Evolutionary conservation across 331 rosid genomes (phyloP).

Genomic region (Malus hybrid): DNA sequence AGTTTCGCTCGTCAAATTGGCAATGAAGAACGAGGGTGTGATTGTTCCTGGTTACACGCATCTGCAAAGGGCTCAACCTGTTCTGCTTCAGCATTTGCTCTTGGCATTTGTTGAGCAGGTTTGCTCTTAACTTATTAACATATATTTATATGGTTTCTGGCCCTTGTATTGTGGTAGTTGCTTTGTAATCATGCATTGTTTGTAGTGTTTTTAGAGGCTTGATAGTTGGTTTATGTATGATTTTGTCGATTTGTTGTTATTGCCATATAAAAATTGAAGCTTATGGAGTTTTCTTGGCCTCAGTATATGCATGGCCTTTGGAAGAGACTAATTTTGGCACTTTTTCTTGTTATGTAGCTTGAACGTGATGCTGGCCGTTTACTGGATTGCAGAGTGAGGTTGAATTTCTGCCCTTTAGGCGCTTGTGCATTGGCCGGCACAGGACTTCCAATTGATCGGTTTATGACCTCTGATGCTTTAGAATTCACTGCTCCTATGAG

Average conservation of each 20-base stretch:
- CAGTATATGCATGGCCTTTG: neutral
- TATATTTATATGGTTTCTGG: neutral
- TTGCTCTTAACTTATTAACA: neutral
- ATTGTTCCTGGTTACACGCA: constrained; percentile 95
- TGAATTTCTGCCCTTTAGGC: constrained; percentile 84
- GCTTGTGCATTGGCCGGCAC: constrained; percentile 99
- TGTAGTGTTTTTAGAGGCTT: neutral
- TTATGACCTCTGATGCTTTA: constrained; percentile 83
- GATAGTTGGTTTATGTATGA: neutral
- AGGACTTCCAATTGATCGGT: constrained; percentile 92
- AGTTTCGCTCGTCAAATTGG: constrained; percentile 57
- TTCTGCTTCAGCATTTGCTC: constrained; percentile 75
- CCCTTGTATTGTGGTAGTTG: neutral
- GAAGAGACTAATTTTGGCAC: constrained; percentile 3
- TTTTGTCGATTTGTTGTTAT: neutral
- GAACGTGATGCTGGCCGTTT: constrained; percentile 90
- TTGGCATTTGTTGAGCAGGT: constrained; percentile 96
- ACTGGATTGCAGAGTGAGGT: constrained; percentile 75
- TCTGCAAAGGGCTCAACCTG: constrained; percentile 88
- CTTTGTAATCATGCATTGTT: neutral
- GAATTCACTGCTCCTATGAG: constrained; percentile 86
- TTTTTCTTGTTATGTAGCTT: constrained; percentile 48
- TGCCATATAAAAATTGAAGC: neutral
- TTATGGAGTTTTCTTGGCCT: neutral
- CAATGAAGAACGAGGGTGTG: constrained; percentile 54